phyloP scores from a whole-genome alignment of 1,284 basidiomycete species.

The Microbotryum violaceum region DNA sequence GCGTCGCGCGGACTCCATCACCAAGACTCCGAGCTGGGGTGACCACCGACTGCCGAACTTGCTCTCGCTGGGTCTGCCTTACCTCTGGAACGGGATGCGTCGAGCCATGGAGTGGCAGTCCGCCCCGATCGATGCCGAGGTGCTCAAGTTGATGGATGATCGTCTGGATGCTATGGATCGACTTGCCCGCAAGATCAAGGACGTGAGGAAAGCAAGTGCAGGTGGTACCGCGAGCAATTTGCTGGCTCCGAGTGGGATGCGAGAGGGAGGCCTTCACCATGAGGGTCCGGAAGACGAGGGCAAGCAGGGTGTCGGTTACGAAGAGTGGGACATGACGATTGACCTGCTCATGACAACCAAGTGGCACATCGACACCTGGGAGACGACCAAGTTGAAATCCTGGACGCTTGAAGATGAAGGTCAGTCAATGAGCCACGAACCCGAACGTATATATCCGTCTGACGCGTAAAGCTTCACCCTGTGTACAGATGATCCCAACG shows the following conservation, averaged over 20 bases:
- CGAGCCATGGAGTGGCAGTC: slow-evolving; percentile 34
- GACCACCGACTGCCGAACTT: slow-evolving; percentile 30
- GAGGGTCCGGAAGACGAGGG: slow-evolving; percentile 7
- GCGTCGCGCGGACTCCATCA: slow-evolving; percentile 5
- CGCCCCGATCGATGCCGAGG: slow-evolving; percentile 32
- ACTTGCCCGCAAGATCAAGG: slow-evolving; percentile 4
- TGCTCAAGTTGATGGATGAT: slow-evolving; percentile 33
- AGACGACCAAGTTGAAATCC: slow-evolving; percentile 18
- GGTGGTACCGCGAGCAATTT: background rate
- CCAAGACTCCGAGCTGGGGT: slow-evolving; percentile 1
- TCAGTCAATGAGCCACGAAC: background rate
- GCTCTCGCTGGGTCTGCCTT: slow-evolving; percentile 33
- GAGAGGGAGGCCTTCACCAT: background rate
- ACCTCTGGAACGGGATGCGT: slow-evolving; percentile 30
- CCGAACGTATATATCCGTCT: background rate
- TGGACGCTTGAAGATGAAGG: slow-evolving; percentile 30
- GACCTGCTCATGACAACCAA: slow-evolving; percentile 25
- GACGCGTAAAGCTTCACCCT: background rate
- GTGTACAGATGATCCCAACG: background rate
- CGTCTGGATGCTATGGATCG: slow-evolving; percentile 24
- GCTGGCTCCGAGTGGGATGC: background rate
- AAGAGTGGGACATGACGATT: slow-evolving; percentile 34
- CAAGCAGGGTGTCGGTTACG: slow-evolving; percentile 19
- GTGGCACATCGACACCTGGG: slow-evolving; percentile 26
- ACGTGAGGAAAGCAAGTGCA: slow-evolving; percentile 2